Evolutionary conservation across 2,329 filamentous ascomycete genomes (phyloP), one percentile per base, ranked within the genome.

Genomic region (Colletotrichum kahawae): DNA sequence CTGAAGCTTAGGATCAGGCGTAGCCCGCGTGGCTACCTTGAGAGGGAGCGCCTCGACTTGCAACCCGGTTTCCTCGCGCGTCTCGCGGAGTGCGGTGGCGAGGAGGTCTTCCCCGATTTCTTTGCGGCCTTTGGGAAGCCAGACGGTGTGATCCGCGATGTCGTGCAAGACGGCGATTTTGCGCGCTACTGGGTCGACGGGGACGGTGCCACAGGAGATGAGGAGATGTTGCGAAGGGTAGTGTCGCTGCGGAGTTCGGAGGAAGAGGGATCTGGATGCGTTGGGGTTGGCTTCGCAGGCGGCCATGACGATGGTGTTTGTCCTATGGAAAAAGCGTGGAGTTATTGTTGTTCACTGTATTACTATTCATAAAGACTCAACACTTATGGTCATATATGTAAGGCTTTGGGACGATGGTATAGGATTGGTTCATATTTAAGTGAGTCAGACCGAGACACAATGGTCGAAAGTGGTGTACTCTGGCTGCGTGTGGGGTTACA

Each of bases 51-150:
- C 31, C 27, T 31, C 31, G 7, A 16, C 57, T 10, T 36, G 27
- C 31, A 62, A 62, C 2, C 87, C 87, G 6, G 87, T 88, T 79
- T 89, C 87, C 76, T 89, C 87, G 59, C 82, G 82, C 1, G 87
- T 88, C 79, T 89, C 87, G 38, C 87, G 85, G 14, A 89, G 76
- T 13, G 87, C 87, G 1, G 87, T 82, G 3, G 79, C 79, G 18
- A 84, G 82, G 48, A 87, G 80, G 74, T 82, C 82, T 77, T 89
- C 87, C 68, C 82, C 83, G 56, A 89, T 85, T 77, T 88, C 85
- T 78, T 87, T 88, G 76, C 87, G 84, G 62, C 87, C 87, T 77
- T 89, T 89, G 63, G 87, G 87, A 8, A 89, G 82, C 79, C 88
- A 87, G 78, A 21, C 82, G 81, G 74, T 86, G 84, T 57, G 81